These are phyloP conservation scores for Pneumocystis oryctolagi DNA, from an alignment of 1,139 yeast genomes.

Conservation along the genomic window DNA sequence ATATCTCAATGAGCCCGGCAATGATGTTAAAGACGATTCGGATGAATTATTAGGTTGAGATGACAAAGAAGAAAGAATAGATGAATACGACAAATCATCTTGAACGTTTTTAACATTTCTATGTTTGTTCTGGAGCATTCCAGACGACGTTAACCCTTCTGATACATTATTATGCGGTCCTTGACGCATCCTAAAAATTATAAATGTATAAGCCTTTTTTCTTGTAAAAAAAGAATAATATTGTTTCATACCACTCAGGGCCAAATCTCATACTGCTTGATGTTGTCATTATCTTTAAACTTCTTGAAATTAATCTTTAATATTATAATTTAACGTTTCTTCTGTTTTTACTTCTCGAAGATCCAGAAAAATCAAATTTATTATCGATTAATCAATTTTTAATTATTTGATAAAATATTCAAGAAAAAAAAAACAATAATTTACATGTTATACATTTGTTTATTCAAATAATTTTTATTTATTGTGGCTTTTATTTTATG, in stretches of 20 bases:
- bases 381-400: neutral
- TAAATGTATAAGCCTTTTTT: neutral
- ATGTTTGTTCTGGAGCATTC: neutral
- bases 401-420: neutral
- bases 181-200: neutral
- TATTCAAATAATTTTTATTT: no score
- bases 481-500: no score
- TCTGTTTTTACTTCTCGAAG: neutral
- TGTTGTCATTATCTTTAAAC: neutral
- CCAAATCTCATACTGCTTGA: neutral
- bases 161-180: neutral
- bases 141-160: neutral
- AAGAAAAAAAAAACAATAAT: neutral
- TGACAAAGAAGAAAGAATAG: neutral
- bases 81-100: neutral
- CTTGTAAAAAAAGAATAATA: neutral
- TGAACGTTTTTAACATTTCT: neutral
- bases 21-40: neutral
- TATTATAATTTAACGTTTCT: neutral
- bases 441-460: no score
- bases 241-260: neutral
- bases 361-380: neutral
- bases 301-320: neutral
- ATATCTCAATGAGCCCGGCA: neutral
- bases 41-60: neutral